These are phyloP conservation scores for Aegilops umbellulata DNA, from an alignment of 176 grass and related monocot species.

Conservation along the genomic window DNA sequence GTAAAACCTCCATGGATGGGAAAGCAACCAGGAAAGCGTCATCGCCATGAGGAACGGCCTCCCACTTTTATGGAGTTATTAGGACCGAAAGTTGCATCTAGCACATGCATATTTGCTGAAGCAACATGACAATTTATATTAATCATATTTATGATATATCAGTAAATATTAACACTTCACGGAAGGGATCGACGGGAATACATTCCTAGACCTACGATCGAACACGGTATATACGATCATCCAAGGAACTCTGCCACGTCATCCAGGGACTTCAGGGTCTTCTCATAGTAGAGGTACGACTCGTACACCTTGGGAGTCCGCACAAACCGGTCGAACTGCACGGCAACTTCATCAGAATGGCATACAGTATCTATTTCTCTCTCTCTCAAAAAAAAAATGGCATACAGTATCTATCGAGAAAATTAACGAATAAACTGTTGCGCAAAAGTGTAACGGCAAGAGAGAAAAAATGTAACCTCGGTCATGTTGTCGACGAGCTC, in stretches of 20 bases:
- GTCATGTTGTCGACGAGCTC: constrained; percentile 91
- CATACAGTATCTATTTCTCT: background rate
- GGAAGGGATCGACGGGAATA: background rate
- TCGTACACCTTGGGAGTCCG: constrained; percentile 86
- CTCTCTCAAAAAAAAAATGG: too few relatives aligned
- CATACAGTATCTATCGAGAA: background rate
- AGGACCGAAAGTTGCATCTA: background rate
- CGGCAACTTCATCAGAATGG: background rate
- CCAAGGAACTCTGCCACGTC: constrained; percentile 59
- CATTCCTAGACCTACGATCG: background rate
- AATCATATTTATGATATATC: background rate
- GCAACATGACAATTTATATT: background rate
- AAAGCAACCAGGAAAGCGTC: too few relatives aligned
- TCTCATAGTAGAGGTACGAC: constrained; percentile 90
- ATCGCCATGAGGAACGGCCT: too few relatives aligned
- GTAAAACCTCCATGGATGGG: too few relatives aligned
- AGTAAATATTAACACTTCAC: background rate
- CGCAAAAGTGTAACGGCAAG: background rate
- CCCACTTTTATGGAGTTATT: too few relatives aligned
- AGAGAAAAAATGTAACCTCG: constrained; percentile 26
- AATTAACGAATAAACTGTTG: background rate
- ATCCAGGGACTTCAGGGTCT: constrained; percentile 87
- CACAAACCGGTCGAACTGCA: constrained; percentile 79
- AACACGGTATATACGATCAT: constrained; percentile 26
- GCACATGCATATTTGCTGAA: background rate